phyloP scores from a whole-genome alignment of 768 basidiomycete species.

The Macrolepiota fuliginosa region DNA sequence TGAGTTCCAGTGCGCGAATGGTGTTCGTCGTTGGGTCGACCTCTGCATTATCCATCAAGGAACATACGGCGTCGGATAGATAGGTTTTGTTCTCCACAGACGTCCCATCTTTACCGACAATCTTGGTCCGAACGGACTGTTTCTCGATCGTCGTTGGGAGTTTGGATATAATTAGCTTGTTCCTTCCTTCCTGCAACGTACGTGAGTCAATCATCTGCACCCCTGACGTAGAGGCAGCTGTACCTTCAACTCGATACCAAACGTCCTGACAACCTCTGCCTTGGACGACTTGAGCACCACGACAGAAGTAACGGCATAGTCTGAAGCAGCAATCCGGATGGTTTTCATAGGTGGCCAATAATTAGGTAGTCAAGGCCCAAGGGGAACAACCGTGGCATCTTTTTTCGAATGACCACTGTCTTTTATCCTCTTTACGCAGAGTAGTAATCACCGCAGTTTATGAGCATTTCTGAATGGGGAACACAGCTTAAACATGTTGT shows the following conservation, averaged over 20 bases:
- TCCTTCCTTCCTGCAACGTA: slow-evolving; percentile 44
- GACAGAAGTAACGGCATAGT: slow-evolving; percentile 49
- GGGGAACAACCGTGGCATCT: neutral
- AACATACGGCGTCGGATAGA: slow-evolving; percentile 55
- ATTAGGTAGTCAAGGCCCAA: neutral
- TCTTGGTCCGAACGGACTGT: slow-evolving; percentile 51
- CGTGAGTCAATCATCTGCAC: neutral
- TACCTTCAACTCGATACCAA: slow-evolving; percentile 48
- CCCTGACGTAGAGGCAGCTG: neutral
- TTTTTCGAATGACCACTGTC: neutral
- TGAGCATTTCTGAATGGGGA: neutral
- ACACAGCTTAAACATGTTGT: neutral
- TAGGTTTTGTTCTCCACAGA: slow-evolving; percentile 13
- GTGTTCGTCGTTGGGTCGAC: slow-evolving; percentile 26
- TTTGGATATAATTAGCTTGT: slow-evolving; percentile 44
- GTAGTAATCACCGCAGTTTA: neutral
- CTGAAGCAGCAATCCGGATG: slow-evolving; percentile 26
- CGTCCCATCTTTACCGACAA: slow-evolving; percentile 36
- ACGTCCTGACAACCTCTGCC: slow-evolving; percentile 54
- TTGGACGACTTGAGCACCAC: slow-evolving; percentile 55
- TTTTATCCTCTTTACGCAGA: neutral
- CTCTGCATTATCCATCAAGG: slow-evolving; percentile 18
- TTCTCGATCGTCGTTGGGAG: slow-evolving; percentile 50
- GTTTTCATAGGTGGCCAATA: neutral
- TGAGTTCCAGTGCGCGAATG: slow-evolving; percentile 31